Conservation (phyloP, 2,329 filamentous ascomycete species). For the Blastomyces parvus region DNA sequence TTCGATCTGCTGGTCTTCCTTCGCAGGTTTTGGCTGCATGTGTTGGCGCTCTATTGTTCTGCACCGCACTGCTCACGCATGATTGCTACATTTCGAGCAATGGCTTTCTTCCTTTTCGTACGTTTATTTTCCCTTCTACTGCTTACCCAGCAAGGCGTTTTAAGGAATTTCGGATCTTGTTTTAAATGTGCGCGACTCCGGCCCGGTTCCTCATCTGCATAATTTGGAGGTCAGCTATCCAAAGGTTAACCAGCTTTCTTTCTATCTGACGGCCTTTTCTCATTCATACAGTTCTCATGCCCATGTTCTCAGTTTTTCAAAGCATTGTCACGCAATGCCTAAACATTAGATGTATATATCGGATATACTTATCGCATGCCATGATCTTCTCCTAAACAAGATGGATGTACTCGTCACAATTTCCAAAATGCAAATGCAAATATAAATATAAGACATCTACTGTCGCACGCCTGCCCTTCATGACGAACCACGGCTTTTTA, state of each 20-base stretch:
- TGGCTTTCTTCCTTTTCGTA: not conserved
- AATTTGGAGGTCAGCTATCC: not conserved
- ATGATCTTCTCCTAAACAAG: no score
- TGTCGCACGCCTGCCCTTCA: no score
- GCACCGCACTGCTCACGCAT: not conserved
- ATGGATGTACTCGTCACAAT: no score
- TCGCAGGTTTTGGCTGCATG: not conserved
- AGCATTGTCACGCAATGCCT: not conserved
- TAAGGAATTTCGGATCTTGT: not conserved
- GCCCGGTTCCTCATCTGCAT: not conserved
- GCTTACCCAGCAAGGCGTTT: not conserved
- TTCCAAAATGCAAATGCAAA: no score
- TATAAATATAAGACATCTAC: no score
- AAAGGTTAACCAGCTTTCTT: no score
- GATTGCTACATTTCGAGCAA: not conserved
- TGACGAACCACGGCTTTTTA: not conserved
- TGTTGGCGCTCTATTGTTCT: not conserved
- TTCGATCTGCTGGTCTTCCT: not conserved
- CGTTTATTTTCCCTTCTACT: not conserved
- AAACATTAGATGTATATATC: not conserved
- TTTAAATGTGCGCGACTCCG: not conserved
- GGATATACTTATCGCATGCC: no score
- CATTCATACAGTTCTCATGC: not conserved
- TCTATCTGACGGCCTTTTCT: no score
- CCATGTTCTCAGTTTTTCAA: not conserved